A percentile compares a stretch with the other conserved stretches of the same genome.
phyloP scores from a whole-genome alignment of 768 basidiomycete species.

The Psilocybe azurescens region DNA sequence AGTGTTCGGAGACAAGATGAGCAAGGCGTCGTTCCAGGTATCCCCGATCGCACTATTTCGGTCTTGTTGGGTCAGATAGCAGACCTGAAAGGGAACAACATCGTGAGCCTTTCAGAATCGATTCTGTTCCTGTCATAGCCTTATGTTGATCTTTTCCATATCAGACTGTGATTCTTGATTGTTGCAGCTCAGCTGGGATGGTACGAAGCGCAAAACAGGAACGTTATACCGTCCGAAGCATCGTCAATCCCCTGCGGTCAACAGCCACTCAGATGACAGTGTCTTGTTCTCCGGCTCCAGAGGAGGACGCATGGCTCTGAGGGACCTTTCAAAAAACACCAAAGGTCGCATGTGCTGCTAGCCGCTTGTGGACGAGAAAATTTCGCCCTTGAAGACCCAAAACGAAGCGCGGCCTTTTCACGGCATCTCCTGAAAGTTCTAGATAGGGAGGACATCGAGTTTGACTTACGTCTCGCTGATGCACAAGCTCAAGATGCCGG shows the following conservation, averaged over 20 bases:
- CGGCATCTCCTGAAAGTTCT: constrained; percentile 30
- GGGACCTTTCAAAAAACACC: constrained; percentile 30
- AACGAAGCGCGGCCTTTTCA: constrained; percentile 35
- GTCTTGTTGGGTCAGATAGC: constrained; percentile 42
- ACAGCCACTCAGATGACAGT: constrained; percentile 28
- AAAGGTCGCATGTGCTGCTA: constrained; percentile 45
- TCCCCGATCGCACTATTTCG: constrained; percentile 50
- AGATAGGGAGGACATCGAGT: constrained; percentile 22
- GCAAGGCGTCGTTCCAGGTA: constrained; percentile 31
- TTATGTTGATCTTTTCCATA: neutral
- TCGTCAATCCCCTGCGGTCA: constrained; percentile 32
- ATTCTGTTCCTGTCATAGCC: too few relatives aligned
- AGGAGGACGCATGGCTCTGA: constrained; percentile 19
- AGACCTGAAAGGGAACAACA: constrained; percentile 45
- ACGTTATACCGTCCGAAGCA: constrained; percentile 26
- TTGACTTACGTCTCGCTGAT: constrained; percentile 39
- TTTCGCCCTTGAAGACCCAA: constrained; percentile 34
- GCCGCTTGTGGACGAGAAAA: constrained; percentile 46
- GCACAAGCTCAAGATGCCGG: constrained; percentile 34
- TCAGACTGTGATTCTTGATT: constrained; percentile 50
- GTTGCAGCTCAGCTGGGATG: constrained; percentile 47
- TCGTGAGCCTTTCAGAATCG: constrained; percentile 32
- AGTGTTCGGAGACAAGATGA: neutral
- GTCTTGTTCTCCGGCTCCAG: constrained; percentile 23
- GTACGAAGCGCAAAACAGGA: constrained; percentile 26